A percentile compares a stretch with the other conserved stretches of the same genome.
Conservation (phyloP, 2,329 filamentous ascomycete genomes). For the Podosphaera leucotricha region DNA sequence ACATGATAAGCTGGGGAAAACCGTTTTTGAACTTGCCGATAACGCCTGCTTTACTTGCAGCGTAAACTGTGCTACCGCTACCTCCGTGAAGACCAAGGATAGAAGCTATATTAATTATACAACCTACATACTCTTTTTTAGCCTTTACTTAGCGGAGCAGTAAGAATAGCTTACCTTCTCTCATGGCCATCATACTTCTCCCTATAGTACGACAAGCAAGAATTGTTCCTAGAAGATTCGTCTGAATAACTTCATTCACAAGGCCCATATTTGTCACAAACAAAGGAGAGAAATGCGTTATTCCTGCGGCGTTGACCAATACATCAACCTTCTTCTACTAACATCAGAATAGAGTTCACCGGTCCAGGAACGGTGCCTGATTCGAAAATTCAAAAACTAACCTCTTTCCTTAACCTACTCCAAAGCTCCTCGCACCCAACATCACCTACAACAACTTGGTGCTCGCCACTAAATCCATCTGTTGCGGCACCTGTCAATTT, state of each 20-base stretch:
- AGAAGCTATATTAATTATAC: slow-evolving; percentile 65
- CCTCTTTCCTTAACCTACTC: slow-evolving; percentile 8
- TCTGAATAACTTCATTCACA: slow-evolving; percentile 35
- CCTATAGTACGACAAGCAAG: slow-evolving; percentile 31
- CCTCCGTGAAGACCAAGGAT: slow-evolving; percentile 48
- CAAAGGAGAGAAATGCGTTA: slow-evolving; percentile 43
- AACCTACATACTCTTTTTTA: slow-evolving; percentile 19
- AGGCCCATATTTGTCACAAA: slow-evolving; percentile 25
- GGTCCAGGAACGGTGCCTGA: neutral
- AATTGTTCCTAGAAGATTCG: slow-evolving; percentile 47
- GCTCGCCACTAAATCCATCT: neutral
- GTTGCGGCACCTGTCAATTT: neutral
- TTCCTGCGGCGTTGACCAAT: slow-evolving; percentile 60
- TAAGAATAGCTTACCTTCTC: slow-evolving; percentile 9
- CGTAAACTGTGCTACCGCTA: slow-evolving; percentile 47
- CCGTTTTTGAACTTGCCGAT: slow-evolving; percentile 25
- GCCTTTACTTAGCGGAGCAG: neutral
- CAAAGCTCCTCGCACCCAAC: slow-evolving; percentile 12
- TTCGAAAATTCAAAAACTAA: slow-evolving; percentile 4
- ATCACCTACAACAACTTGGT: slow-evolving; percentile 12
- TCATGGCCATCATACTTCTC: slow-evolving; percentile 23
- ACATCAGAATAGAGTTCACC: neutral
- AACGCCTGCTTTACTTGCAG: slow-evolving; percentile 60
- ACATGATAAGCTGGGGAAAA: neutral
- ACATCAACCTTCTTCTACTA: slow-evolving; percentile 22